A percentile compares a stretch with the other conserved stretches of the same genome.
Evolutionary conservation across 2,329 filamentous ascomycete genomes (phyloP).

Genomic region (Arthrobotrys entomopaga): DNA sequence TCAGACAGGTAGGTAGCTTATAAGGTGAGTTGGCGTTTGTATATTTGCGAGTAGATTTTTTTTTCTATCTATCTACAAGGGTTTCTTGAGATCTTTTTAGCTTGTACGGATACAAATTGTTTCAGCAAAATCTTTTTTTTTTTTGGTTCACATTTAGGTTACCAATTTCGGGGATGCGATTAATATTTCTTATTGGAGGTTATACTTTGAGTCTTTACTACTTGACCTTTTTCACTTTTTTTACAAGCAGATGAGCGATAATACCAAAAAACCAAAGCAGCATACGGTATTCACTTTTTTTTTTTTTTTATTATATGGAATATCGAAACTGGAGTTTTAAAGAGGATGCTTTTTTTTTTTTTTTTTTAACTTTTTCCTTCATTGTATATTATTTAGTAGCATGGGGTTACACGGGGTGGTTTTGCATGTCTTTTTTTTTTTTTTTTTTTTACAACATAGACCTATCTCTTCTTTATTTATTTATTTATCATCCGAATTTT

Average conservation of each 20-base stretch:
- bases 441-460: background rate
- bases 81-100: background rate
- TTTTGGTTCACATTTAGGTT: no score
- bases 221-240: background rate
- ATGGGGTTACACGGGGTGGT: background rate
- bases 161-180: no score
- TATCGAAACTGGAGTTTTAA: slow-evolving; percentile 29
- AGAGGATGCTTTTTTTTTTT: slow-evolving; percentile 6
- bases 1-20: background rate
- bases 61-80: background rate
- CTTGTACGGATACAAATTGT: background rate
- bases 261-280: slow-evolving; percentile 12
- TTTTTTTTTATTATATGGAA: background rate
- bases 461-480: slow-evolving; percentile 7
- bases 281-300: slow-evolving; percentile 19
- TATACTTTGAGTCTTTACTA: background rate
- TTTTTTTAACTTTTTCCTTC: no score
- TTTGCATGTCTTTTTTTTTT: background rate
- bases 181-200: no score
- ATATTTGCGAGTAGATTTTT: background rate
- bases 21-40: slow-evolving; percentile 30
- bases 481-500: no score
- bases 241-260: slow-evolving; percentile 9
- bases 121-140: no score
- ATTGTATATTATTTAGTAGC: slow-evolving; percentile 3